phyloP scores from a whole-genome alignment of 129 eudicot genomes.

The Centella asiatica region DNA sequence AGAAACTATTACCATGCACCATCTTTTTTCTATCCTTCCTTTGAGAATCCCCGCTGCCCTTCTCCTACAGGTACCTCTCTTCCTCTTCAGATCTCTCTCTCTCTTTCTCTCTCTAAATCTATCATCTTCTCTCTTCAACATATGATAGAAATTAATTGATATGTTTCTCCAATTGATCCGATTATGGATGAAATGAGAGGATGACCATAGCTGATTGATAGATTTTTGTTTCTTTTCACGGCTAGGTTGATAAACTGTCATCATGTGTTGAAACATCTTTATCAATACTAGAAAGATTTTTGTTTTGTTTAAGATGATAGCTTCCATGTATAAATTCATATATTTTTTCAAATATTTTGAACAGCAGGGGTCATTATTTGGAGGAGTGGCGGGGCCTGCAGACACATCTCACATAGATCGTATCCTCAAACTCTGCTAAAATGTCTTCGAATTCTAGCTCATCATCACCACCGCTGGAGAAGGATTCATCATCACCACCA shows the following conservation, averaged over 20 bases:
- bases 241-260: constrained; percentile 11
- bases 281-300: neutral
- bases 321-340: neutral
- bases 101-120: neutral
- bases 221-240: neutral
- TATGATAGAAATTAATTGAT: neutral
- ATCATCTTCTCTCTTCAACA: neutral
- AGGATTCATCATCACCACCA: constrained; percentile 22
- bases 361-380: constrained; percentile 21
- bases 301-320: neutral
- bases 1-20: constrained; percentile 35
- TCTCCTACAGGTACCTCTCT: constrained; percentile 37
- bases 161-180: neutral
- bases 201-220: neutral
- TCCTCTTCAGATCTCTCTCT: neutral
- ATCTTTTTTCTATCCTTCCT: constrained; percentile 20
- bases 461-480: constrained; percentile 19
- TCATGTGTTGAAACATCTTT: neutral
- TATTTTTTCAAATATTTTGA: constrained; percentile 12
- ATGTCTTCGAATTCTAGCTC: constrained; percentile 26
- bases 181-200: neutral
- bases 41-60: constrained; percentile 49
- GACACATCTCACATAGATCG: constrained; percentile 7
- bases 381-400: constrained; percentile 30
- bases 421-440: constrained; percentile 10